Evolutionary conservation across 148 eudicot species (phyloP), one percentile per base, ranked within the genome.

Genomic region (Rhododendron henanense): DNA sequence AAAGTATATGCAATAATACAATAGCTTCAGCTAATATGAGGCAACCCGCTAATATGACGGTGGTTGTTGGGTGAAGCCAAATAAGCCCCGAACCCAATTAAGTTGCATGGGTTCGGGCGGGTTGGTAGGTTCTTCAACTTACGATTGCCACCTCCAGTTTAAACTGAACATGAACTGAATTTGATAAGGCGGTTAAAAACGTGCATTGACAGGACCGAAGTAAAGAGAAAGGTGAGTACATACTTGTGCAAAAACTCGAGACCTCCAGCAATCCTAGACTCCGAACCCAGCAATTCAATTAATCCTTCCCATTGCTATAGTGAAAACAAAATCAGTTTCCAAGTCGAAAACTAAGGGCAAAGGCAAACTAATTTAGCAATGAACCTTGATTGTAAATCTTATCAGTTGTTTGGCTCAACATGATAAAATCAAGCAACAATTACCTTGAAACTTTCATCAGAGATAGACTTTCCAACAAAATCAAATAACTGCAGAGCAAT

Each of bases 221-320:
- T 33, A 77, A 45, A 31, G 15, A 77, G 37, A 78, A 2, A 59
- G 31, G 86, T 50, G 44, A 85, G 39, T 67, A 81, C 90, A 21
- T 93, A 97, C 99, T 91, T 97, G 90, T 91, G 96, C 85, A 97
- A 88, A 88, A 97, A 97, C 87, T 97, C 98, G 25, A 97, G 96
- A 81, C 99, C 96, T 28, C 98, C 99, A 86, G 98, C 95, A 88
- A 95, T 93, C 87, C 91, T 91, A 84, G 94, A 91, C 81, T 95
- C 96, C 81, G 95, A 92, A 44, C 98, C 98, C 87, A 97, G 77
- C 85, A 97, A 81, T 85, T 95, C 98, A 78, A 97, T 91, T 81
- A 97, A 87, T 81, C 98, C 98, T 90, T 97, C 99, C 98, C 98
- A 97, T 93, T 94, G 96, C 99, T 97, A 93, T 88, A 88, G 69